Base-by-base conservation (phyloP, 2,329 filamentous ascomycete species). In the Stagonosporopsis chrysanthemi region DNA sequence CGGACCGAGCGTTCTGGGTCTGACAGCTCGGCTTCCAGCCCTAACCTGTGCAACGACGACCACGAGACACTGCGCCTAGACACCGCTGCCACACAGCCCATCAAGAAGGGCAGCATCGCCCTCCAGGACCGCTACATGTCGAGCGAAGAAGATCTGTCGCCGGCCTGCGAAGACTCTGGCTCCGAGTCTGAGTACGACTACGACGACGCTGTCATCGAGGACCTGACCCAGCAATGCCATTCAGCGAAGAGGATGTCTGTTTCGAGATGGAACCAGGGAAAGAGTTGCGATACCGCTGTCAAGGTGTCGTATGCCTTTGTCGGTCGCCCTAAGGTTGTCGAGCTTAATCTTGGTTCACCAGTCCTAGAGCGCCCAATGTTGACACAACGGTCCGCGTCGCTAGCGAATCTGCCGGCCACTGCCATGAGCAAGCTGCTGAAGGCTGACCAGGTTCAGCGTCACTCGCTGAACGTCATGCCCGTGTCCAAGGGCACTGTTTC, bases 61-160 rank as follows among this genome's bases (percentile, higher is more conserved):
- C 56, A 62, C 56, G 74, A 76, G 38, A 72, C 70, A 47, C 60
- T 77, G 39, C 69, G 73, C 24, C 69, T 77, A 62, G 56, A 71
- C 47, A 61, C 70, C n/a, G 53, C 68, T 44, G 55, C 65, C 47
- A 61, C 64, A 15, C 60, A 69, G 28, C 42, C 48, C 23, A 33
- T 63, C 52, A 60, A 64, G 19, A 68, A 70, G 50, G 67, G 73
- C 19, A 58, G 58, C 52, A 49, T 66, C 41, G 57, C 66, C 46
- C 66, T 76, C 57, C 73, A 77, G 50, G 69, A 77, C 39, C 68
- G 72, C 19, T 77, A 77, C 56, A 68, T 77, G 36, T 76, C 74
- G 6, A 75, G 73, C 48, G 75, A 77, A 47, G 75, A 77, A 51
- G 73, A 75, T 53, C 67, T 77, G 11, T 75, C 72, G 6, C 73